A percentile compares a stretch with the other conserved stretches of the same genome.
Conservation (phyloP, 495 filamentous ascomycete species). For the Xeromyces bisporus region DNA sequence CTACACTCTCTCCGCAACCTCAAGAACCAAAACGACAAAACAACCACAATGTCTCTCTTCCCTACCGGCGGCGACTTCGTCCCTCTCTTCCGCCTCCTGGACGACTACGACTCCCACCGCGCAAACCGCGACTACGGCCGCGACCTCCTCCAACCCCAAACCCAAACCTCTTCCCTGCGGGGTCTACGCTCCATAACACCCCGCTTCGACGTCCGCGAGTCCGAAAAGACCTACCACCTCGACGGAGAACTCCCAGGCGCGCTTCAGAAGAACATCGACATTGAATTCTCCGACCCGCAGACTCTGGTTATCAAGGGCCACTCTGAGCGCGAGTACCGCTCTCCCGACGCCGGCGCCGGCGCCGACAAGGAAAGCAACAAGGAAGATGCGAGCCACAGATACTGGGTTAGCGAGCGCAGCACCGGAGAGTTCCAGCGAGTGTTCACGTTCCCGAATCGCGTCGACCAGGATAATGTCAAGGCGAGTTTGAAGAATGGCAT, state of each 20-base stretch:
- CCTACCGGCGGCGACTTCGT: constrained; percentile 20
- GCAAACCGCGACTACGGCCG: constrained; percentile 3
- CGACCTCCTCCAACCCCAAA: constrained; percentile 1
- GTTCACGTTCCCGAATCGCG: constrained; percentile 61
- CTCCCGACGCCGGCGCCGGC: constrained; percentile 29
- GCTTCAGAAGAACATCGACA: constrained; percentile 57
- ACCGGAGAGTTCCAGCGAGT: constrained; percentile 67
- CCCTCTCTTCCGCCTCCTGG: constrained; percentile 30
- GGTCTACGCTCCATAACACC: constrained; percentile 35
- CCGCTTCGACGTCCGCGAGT: constrained; percentile 71
- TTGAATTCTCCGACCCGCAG: constrained; percentile 72
- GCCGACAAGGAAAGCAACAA: constrained; percentile 3
- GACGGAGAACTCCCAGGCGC: constrained; percentile 83
- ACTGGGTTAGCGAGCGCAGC: constrained; percentile 72
- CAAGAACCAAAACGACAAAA: constrained; percentile 1
- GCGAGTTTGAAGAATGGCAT: constrained; percentile 68
- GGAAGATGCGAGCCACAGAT: constrained; percentile 29
- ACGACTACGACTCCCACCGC: constrained; percentile 29
- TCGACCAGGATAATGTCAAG: constrained; percentile 65
- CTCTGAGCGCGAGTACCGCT: constrained; percentile 29
- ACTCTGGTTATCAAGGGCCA: constrained; percentile 64
- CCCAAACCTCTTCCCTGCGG: constrained; percentile 5
- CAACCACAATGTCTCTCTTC: constrained; percentile 24
- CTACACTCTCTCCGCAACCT: neutral
- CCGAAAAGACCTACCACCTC: constrained; percentile 53